These are phyloP conservation scores for Venturia carpophila DNA, from an alignment of 2,329 filamentous ascomycete genomes.

Conservation along the genomic window DNA sequence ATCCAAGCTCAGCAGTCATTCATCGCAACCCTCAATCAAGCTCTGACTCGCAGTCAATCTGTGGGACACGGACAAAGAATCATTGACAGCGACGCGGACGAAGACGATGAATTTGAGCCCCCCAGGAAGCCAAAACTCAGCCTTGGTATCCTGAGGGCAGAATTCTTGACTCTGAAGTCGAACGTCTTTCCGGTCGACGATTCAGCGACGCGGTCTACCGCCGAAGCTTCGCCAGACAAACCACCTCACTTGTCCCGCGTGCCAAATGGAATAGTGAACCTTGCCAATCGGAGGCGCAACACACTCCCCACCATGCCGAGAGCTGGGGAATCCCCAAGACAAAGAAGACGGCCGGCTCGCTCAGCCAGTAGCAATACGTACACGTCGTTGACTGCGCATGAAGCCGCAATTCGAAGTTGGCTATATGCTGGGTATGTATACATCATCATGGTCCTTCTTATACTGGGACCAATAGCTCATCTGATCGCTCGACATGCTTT, in stretches of 20 bases:
- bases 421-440: constrained; percentile 77
- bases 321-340: constrained; percentile 38
- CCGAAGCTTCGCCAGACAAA: constrained; percentile 25
- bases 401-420: constrained; percentile 74
- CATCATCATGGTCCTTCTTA: constrained; percentile 53
- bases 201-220: constrained; percentile 25
- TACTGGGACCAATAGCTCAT: constrained; percentile 62
- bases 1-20: constrained; percentile 38
- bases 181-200: constrained; percentile 20
- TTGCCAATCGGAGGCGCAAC: constrained; percentile 15
- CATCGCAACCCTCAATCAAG: constrained; percentile 30
- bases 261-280: constrained; percentile 1
- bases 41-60: constrained; percentile 27
- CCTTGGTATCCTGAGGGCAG: constrained; percentile 26
- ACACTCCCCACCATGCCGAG: constrained; percentile 16
- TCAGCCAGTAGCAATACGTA: constrained; percentile 49
- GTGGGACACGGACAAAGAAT: constrained; percentile 23
- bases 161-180: constrained; percentile 24
- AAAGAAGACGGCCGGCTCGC: neutral
- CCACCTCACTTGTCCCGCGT: neutral
- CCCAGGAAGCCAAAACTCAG: constrained; percentile 23
- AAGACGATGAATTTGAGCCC: constrained; percentile 28
- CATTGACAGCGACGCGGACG: constrained; percentile 41
- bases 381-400: constrained; percentile 67
- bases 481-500: constrained; percentile 64